Evolutionary conservation across 495 filamentous ascomycete species (phyloP).

Genomic region (Trichodelitschia bisporula): DNA sequence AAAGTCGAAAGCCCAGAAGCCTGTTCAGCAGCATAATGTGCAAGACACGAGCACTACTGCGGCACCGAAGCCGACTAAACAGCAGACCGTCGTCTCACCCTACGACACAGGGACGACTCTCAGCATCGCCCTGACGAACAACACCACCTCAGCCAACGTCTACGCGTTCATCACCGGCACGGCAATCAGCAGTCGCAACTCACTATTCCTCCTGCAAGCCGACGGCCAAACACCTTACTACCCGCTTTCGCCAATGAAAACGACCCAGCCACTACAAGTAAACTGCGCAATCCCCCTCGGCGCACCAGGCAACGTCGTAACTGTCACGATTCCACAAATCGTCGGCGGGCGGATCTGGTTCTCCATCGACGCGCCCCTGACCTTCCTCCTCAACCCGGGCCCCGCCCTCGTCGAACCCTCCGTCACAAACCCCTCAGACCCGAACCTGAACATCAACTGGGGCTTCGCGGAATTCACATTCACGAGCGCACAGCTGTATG

Average conservation of each 20-base stretch:
- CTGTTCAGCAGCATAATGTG: too few relatives aligned
- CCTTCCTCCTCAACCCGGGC: constrained; percentile 45
- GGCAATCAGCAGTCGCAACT: constrained; percentile 33
- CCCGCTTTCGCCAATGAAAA: constrained; percentile 23
- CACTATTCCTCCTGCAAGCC: constrained; percentile 32
- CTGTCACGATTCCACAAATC: constrained; percentile 38
- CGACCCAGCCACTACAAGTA: constrained; percentile 19
- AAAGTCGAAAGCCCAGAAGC: too few relatives aligned
- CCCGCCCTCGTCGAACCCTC: constrained; percentile 48
- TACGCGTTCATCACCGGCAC: constrained; percentile 50
- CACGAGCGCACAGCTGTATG: constrained; percentile 40
- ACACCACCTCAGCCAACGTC: constrained; percentile 30
- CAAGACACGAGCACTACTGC: too few relatives aligned
- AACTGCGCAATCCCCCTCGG: constrained; percentile 41
- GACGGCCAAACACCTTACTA: constrained; percentile 32
- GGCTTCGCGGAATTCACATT: constrained; percentile 54
- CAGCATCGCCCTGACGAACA: constrained; percentile 35
- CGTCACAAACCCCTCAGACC: constrained; percentile 36
- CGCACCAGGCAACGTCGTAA: constrained; percentile 28
- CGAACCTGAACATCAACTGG: constrained; percentile 40
- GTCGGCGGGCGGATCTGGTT: constrained; percentile 52
- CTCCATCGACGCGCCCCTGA: constrained; percentile 30
- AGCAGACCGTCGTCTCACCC: too few relatives aligned
- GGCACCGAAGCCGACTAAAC: too few relatives aligned
- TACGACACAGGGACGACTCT: constrained; percentile 18